These are phyloP conservation scores for Clitopilus passeckerianus DNA, from an alignment of 768 basidiomycete species.

Conservation along the genomic window DNA sequence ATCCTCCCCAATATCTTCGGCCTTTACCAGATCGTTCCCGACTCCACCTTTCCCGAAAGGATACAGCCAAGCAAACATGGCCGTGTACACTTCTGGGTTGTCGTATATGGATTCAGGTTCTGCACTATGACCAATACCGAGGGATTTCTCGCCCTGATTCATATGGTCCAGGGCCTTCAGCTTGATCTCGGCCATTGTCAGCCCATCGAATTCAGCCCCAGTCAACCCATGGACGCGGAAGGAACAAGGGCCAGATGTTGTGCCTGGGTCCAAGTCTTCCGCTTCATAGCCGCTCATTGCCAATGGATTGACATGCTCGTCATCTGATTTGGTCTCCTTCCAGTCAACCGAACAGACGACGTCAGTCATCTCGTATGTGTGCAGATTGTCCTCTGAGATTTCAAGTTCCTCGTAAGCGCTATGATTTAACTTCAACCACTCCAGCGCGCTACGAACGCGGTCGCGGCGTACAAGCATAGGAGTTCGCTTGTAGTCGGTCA, in stretches of 20 bases:
- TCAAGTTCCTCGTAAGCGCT: conserved; percentile 22
- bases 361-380: conserved; percentile 14
- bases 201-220: conserved; percentile 15
- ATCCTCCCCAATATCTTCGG: conserved; percentile 1
- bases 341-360: conserved; percentile 20
- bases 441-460: conserved; percentile 19
- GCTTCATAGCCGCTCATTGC: conserved; percentile 16
- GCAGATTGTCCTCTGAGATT: conserved; percentile 20
- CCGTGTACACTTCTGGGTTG: conserved; percentile 30
- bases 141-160: conserved; percentile 11
- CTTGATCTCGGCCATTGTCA: conserved; percentile 12
- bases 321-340: conserved; percentile 10
- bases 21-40: conserved; percentile 7
- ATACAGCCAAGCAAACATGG: conserved; percentile 39
- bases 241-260: conserved; percentile 22
- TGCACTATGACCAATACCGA: conserved; percentile 20
- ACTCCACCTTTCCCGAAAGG: conserved; percentile 28
- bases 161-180: conserved; percentile 21
- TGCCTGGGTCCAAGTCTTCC: conserved; percentile 17
- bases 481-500: conserved; percentile 5
- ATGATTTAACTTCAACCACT: conserved; percentile 33
- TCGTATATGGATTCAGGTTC: conserved; percentile 19
- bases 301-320: conserved; percentile 18
- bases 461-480: conserved; percentile 21
- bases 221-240: conserved; percentile 33